Evolutionary conservation across 108 stramenopile species (phyloP).

Genomic region (Cyclotella atomus): DNA sequence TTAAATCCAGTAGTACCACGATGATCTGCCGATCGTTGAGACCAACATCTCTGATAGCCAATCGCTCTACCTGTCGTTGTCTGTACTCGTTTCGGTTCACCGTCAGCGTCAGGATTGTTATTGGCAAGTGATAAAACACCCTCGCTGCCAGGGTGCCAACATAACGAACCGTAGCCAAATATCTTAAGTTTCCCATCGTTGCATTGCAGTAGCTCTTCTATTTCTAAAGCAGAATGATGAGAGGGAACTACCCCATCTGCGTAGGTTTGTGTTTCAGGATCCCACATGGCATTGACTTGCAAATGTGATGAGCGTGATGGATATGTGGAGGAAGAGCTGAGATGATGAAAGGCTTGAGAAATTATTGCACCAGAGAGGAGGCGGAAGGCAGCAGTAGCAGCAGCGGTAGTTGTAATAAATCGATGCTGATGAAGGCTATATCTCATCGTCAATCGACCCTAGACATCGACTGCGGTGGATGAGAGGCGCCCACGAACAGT

Average conservation of each 20-base stretch:
- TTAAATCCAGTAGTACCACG: slow-evolving; percentile 71
- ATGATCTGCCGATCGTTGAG: slow-evolving; percentile 87
- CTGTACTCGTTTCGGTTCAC: slow-evolving; percentile 42
- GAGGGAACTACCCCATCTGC: slow-evolving; percentile 65
- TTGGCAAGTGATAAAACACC: slow-evolving; percentile 56
- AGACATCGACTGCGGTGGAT: no score
- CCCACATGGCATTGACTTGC: slow-evolving; percentile 60
- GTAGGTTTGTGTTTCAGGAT: slow-evolving; percentile 73
- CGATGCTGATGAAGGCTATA: no score
- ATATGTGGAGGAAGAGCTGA: no score
- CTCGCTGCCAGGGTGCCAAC: slow-evolving; percentile 86
- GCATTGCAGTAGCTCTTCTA: slow-evolving; percentile 50
- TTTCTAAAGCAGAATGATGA: slow-evolving; percentile 34
- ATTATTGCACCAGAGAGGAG: no score
- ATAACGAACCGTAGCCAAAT: slow-evolving; percentile 87
- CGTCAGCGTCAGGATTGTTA: slow-evolving; percentile 23
- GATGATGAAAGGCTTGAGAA: no score
- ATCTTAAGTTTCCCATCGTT: slow-evolving; percentile 57
- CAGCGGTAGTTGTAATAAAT: no score
- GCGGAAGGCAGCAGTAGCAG: no score
- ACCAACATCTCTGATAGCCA: slow-evolving; percentile 84
- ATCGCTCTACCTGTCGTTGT: slow-evolving; percentile 45
- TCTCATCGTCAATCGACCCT: no score
- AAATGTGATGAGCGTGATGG: no score
- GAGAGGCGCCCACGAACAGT: no score